Base-by-base conservation (phyloP, 352 stramenopile genomes). In the Pythium monospermum region DNA sequence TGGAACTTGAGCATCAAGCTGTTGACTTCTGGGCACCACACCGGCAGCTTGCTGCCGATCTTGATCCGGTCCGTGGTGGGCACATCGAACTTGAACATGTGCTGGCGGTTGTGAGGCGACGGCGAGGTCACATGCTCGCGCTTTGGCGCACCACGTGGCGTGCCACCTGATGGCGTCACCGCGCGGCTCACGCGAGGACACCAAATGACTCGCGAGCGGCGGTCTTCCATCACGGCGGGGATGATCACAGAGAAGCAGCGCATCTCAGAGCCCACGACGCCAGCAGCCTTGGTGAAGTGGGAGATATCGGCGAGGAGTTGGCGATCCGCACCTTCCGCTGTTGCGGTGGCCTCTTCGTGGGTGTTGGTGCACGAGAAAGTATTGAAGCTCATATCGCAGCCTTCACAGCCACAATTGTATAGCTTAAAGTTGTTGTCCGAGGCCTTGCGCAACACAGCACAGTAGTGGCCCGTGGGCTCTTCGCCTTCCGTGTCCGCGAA, bases 1-100 rank as follows among this genome's bases (percentile, higher is more conserved):
- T 94, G 81, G 64, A 96, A 96, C 64, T 93, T 94, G 50, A 95
- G 66, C 70, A 94, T 91, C 15, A 96, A 68, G 41, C 72, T 91
- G 55, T 88, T 88, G 19, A 96, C 77, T 43, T 95, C 79, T 3
- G 79, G 70, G 59, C 80, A 95, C 85, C 85, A 96, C 18, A 91
- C 73, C 2, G 85, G 85, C 37, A 92, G 51, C 54, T 94, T 96
- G 50, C 76, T 94, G 19, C 69, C 72, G 23, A 96, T 85, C 51
- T 84, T 80, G 56, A 92, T 76, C 36, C 80, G 76, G 55, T 93
- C 77, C 35, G 61, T 76, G 16, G 74, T 86, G 0, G 77, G 78
- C 15, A 68, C 53, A 26, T 90, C 81, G 36, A 92, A 92, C 6
- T 71, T 84, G 53, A 92, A 90, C 54, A 68, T 76, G 59, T 87